phyloP scores from a whole-genome alignment of 495 filamentous ascomycete genomes.

The Corynascus novoguineensis region DNA sequence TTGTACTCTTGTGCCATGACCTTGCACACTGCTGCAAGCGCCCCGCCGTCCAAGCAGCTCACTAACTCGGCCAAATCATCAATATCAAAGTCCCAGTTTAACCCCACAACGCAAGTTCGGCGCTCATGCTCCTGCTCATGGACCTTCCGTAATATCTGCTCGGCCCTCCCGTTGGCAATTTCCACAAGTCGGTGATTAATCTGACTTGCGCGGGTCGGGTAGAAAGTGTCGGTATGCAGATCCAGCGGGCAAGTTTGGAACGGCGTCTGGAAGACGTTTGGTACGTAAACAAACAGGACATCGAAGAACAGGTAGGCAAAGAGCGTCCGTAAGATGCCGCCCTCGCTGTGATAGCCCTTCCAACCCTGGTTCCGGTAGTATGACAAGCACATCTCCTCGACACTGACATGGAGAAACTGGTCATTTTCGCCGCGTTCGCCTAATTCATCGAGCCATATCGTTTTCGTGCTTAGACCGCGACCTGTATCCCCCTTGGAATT shows the following conservation, averaged over 20 bases:
- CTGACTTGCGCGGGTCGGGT: constrained; percentile 72
- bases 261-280: constrained; percentile 93
- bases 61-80: constrained; percentile 79
- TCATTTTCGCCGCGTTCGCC: constrained; percentile 64
- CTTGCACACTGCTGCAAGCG: constrained; percentile 78
- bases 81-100: constrained; percentile 83
- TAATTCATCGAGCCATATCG: constrained; percentile 76
- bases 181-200: constrained; percentile 85
- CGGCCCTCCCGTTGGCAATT: constrained; percentile 71
- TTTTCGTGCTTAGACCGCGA: constrained; percentile 59
- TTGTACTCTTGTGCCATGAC: constrained; percentile 93
- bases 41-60: constrained; percentile 70
- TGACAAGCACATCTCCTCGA: constrained; percentile 90
- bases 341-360: constrained; percentile 93
- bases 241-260: constrained; percentile 94
- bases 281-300: constrained; percentile 86
- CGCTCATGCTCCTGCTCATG: constrained; percentile 58
- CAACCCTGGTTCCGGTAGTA: constrained; percentile 77
- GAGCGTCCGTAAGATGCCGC: constrained; percentile 81
- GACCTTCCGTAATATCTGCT: constrained; percentile 59
- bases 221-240: constrained; percentile 91
- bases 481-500: constrained; percentile 36
- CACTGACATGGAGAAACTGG: constrained; percentile 35
- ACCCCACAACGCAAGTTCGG: constrained; percentile 76
- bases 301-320: constrained; percentile 93